Conservation (phyloP, 1,284 basidiomycete species). For the Pseudozyma sp. region DNA sequence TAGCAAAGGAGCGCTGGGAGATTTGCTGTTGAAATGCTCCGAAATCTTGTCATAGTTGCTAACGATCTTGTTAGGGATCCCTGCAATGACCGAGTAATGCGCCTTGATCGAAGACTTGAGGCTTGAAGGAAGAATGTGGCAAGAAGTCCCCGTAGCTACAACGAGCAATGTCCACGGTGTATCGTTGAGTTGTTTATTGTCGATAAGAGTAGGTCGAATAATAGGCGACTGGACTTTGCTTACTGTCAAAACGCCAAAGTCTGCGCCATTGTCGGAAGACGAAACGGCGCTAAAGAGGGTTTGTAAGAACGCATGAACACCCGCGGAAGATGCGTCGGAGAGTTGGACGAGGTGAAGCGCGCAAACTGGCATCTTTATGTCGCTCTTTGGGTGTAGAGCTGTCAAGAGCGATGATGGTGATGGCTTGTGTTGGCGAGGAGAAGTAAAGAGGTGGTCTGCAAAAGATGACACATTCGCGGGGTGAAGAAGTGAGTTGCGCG, state of each 20-base stretch:
- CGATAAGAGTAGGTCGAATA: slow-evolving; percentile 35
- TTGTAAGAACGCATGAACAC: slow-evolving; percentile 22
- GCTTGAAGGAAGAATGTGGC: slow-evolving; percentile 2
- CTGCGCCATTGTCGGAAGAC: background rate
- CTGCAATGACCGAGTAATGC: slow-evolving; percentile 29
- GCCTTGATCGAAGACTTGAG: slow-evolving; percentile 3
- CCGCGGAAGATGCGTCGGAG: slow-evolving; percentile 9
- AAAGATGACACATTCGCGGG: no score
- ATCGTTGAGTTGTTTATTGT: slow-evolving; percentile 30
- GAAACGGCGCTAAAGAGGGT: slow-evolving; percentile 5
- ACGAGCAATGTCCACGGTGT: slow-evolving; percentile 46
- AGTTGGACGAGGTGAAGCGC: slow-evolving; percentile 39
- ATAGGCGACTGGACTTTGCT: slow-evolving; percentile 33
- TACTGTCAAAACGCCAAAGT: slow-evolving; percentile 24
- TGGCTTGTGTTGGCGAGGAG: background rate
- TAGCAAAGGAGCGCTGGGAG: slow-evolving; percentile 15
- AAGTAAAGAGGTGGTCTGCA: background rate
- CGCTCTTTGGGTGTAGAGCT: background rate
- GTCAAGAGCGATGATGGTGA: background rate
- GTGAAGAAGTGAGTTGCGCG: no score
- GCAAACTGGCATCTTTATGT: slow-evolving; percentile 32
- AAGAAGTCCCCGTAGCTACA: slow-evolving; percentile 9
- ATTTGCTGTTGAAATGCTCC: slow-evolving; percentile 6
- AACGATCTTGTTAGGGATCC: slow-evolving; percentile 44
- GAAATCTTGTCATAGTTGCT: slow-evolving; percentile 39